Conservation (phyloP, 2,329 filamentous ascomycete species). For the Claviceps quebecensis region DNA sequence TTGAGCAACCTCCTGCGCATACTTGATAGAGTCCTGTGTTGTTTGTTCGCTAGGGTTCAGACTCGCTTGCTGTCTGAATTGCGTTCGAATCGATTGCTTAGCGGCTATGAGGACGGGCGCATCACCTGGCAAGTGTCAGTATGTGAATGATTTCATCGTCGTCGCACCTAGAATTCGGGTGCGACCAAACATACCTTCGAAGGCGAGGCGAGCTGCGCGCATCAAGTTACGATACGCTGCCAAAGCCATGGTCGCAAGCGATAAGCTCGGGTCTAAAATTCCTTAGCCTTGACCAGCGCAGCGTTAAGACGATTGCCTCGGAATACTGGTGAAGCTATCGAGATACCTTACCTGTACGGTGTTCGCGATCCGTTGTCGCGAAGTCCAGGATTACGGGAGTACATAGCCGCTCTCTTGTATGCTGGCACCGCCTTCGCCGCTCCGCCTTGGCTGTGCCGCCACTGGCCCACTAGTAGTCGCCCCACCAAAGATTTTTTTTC, state of each 20-base stretch:
- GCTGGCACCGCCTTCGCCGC: too few species aligned
- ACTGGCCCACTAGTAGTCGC: neutral
- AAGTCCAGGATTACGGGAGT: neutral
- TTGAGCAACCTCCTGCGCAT: conserved; percentile 70
- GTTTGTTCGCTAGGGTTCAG: conserved; percentile 45
- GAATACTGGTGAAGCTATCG: too few species aligned
- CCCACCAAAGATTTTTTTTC: neutral
- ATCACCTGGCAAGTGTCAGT: conserved; percentile 45
- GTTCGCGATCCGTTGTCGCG: neutral
- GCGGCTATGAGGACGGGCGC: conserved; percentile 53
- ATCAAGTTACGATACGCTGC: conserved; percentile 69
- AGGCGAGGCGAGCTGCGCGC: conserved; percentile 69
- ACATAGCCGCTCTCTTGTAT: conserved; percentile 1
- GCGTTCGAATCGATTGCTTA: conserved; percentile 53
- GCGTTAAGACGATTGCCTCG: too few species aligned
- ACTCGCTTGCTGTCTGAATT: conserved; percentile 55
- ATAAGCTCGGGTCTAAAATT: neutral
- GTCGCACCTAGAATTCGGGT: neutral
- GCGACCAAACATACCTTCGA: conserved; percentile 46
- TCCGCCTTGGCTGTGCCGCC: too few species aligned
- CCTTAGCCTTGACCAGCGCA: too few species aligned
- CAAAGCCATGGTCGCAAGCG: conserved; percentile 40
- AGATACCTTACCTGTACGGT: too few species aligned
- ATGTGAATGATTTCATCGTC: neutral
- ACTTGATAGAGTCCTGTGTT: conserved; percentile 50